Evolutionary conservation across 2,329 filamentous ascomycete genomes (phyloP).

Genomic region (Paraconiothyrium brasiliense): DNA sequence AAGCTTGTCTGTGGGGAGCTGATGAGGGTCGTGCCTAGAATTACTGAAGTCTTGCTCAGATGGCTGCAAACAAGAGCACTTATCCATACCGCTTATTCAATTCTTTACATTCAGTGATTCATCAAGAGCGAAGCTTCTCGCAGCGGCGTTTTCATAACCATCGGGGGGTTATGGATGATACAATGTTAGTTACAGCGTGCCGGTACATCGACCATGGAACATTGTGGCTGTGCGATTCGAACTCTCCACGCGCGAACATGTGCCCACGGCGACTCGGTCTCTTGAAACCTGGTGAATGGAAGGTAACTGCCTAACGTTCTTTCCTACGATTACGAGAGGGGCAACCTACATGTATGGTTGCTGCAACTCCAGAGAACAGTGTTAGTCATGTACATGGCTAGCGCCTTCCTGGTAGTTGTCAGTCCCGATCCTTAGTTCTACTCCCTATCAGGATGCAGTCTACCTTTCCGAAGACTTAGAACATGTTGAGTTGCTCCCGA

Average conservation of each 20-base stretch:
- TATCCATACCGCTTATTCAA: not conserved
- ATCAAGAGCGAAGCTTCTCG: not conserved
- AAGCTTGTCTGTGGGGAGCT: constrained; percentile 63
- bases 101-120: not conserved
- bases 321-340: too few relatives aligned
- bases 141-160: not conserved
- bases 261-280: too few relatives aligned
- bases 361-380: too few relatives aligned
- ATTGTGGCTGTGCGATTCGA: not conserved
- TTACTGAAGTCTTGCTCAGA: not conserved
- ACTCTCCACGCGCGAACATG: not conserved
- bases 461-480: not conserved
- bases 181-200: too few relatives aligned
- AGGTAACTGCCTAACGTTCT: too few relatives aligned
- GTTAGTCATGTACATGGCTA: not conserved
- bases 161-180: not conserved
- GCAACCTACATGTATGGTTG: too few relatives aligned
- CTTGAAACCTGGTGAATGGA: too few relatives aligned
- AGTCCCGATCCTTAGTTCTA: not conserved
- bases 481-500: not conserved
- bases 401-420: not conserved
- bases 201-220: not conserved
- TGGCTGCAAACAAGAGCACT: not conserved
- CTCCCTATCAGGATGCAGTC: not conserved
- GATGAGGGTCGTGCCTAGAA: not conserved